Evolutionary conservation across 2,329 filamentous ascomycete species (phyloP).

Genomic region (Epichloe sp.): DNA sequence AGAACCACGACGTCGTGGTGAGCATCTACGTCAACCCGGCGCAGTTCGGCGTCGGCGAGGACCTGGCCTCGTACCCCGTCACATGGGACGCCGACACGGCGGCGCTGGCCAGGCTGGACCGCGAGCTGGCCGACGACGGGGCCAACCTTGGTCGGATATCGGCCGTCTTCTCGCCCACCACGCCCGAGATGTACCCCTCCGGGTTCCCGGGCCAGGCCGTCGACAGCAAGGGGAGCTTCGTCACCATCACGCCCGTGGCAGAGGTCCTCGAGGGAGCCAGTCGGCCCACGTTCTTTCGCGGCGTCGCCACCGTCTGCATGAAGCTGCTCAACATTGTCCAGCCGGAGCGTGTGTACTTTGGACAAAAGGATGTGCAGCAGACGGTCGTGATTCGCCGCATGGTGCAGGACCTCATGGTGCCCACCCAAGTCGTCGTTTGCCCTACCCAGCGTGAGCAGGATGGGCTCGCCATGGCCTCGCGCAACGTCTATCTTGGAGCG

Average conservation of each 20-base stretch:
- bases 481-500: constrained; percentile 82
- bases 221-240: constrained; percentile 66
- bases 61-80: constrained; percentile 76
- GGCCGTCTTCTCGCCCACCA: constrained; percentile 77
- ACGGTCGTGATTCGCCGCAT: constrained; percentile 79
- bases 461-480: constrained; percentile 79
- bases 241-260: constrained; percentile 77
- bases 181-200: constrained; percentile 75
- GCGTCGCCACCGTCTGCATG: constrained; percentile 92
- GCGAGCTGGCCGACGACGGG: constrained; percentile 52
- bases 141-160: constrained; percentile 54
- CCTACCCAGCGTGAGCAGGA: constrained; percentile 65
- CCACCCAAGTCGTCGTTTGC: constrained; percentile 60
- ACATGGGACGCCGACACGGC: constrained; percentile 72
- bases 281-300: constrained; percentile 88
- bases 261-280: constrained; percentile 72
- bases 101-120: constrained; percentile 54
- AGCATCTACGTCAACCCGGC: constrained; percentile 94
- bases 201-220: constrained; percentile 60
- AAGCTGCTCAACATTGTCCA: constrained; percentile 45
- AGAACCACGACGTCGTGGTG: constrained; percentile 79
- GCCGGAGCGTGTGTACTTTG: constrained; percentile 73
- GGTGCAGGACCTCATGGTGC: constrained; percentile 76
- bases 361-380: constrained; percentile 96
- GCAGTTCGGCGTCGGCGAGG: constrained; percentile 83